Percentiles rank a stretch among this genome's conserved stretches.
These are phyloP conservation scores for Cyberlindnera maclurae DNA, from an alignment of 805 yeast genomes.

Conservation along the genomic window DNA sequence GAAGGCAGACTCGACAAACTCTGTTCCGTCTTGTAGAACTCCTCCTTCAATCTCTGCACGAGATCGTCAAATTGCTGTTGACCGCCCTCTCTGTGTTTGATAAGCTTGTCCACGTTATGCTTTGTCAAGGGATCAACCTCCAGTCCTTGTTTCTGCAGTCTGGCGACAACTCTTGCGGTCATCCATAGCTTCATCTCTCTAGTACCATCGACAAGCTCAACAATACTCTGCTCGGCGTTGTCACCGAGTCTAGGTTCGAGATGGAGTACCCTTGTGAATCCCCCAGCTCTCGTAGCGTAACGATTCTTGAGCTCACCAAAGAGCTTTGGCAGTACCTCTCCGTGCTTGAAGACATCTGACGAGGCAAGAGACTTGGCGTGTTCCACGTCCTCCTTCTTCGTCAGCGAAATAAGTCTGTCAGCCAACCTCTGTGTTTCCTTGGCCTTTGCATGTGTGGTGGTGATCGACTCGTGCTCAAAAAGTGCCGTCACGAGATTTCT, in stretches of 20 bases:
- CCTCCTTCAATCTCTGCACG: slow-evolving; percentile 49
- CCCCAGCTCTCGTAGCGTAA: slow-evolving; percentile 59
- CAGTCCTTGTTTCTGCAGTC: slow-evolving; percentile 57
- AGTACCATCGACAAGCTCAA: slow-evolving; percentile 76
- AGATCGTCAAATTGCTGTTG: slow-evolving; percentile 46
- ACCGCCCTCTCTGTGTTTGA: slow-evolving; percentile 41
- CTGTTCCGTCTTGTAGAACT: slow-evolving; percentile 30
- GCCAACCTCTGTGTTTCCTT: slow-evolving; percentile 57
- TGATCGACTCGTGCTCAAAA: slow-evolving; percentile 61
- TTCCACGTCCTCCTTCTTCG: slow-evolving; percentile 33
- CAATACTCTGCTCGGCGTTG: slow-evolving; percentile 79
- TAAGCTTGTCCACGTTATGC: slow-evolving; percentile 47
- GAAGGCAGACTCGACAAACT: slow-evolving; percentile 17
- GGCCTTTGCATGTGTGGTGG: slow-evolving; percentile 72
- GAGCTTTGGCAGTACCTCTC: slow-evolving; percentile 53
- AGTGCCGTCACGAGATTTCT: slow-evolving; percentile 62
- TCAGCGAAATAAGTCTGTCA: slow-evolving; percentile 56
- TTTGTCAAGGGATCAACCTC: slow-evolving; percentile 47
- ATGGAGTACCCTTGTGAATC: slow-evolving; percentile 78
- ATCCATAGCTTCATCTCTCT: slow-evolving; percentile 70
- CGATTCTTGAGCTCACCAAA: slow-evolving; percentile 57
- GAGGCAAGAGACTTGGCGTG: slow-evolving; percentile 29
- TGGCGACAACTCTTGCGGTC: slow-evolving; percentile 79
- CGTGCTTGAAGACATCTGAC: slow-evolving; percentile 40
- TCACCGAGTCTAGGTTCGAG: slow-evolving; percentile 86